Conservation (phyloP, 2,329 filamentous ascomycete genomes). For the Setomelanomma holmii region DNA sequence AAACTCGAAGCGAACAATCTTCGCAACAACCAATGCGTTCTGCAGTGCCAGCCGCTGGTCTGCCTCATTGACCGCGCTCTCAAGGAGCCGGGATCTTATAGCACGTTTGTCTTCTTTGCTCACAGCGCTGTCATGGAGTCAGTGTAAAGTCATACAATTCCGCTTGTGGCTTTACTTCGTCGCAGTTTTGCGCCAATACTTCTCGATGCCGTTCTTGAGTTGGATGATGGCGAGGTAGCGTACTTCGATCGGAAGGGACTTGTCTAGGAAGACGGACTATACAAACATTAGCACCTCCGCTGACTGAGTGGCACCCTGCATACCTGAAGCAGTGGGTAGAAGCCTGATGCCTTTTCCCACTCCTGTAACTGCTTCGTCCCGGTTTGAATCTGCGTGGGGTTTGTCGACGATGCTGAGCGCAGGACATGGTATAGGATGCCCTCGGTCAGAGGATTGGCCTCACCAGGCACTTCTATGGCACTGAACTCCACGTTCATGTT, state of each 20-base stretch:
- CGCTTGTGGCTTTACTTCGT: slow-evolving; percentile 59
- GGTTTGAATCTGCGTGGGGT: slow-evolving; percentile 58
- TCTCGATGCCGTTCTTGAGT: slow-evolving; percentile 95
- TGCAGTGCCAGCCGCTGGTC: slow-evolving; percentile 80
- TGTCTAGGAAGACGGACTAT: slow-evolving; percentile 82
- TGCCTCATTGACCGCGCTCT: slow-evolving; percentile 78
- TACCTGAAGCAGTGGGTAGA: slow-evolving; percentile 57
- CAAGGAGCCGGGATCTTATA: slow-evolving; percentile 77
- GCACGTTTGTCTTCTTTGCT: slow-evolving; percentile 73
- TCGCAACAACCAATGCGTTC: slow-evolving; percentile 86
- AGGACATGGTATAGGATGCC: slow-evolving; percentile 57
- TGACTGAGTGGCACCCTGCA: not conserved
- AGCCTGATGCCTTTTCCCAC: slow-evolving; percentile 58
- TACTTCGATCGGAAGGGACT: slow-evolving; percentile 75
- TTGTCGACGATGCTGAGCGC: slow-evolving; percentile 55
- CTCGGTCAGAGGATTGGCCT: slow-evolving; percentile 68
- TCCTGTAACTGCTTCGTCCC: slow-evolving; percentile 60
- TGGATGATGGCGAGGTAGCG: slow-evolving; percentile 92
- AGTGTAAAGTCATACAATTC: slow-evolving; percentile 2
- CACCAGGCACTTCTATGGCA: slow-evolving; percentile 79
- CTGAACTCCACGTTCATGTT: slow-evolving; percentile 43
- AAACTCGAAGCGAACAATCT: slow-evolving; percentile 88
- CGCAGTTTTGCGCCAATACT: slow-evolving; percentile 86
- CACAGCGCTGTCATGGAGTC: slow-evolving; percentile 58
- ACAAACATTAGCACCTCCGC: slow-evolving; percentile 14